Percentiles rank a stretch among this genome's conserved stretches.
phyloP scores from a whole-genome alignment of 306 rosid genomes.

The Sophora flavescens region DNA sequence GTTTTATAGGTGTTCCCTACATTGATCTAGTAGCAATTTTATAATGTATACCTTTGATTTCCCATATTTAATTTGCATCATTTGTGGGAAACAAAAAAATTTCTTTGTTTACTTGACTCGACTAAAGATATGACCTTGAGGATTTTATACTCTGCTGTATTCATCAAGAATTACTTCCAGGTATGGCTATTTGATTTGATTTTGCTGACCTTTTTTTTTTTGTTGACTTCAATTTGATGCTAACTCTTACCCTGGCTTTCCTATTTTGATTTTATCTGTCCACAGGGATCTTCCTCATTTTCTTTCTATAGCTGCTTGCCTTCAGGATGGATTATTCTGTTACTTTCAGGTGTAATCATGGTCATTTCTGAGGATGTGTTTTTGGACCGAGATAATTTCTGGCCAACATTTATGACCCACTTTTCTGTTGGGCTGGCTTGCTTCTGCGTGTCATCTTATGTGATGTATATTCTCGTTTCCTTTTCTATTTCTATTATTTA shows the following conservation, averaged over 20 bases:
- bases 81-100: slow-evolving; percentile 17
- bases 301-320: slow-evolving; percentile 85
- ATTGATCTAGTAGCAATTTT: slow-evolving; percentile 5
- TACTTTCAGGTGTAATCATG: slow-evolving; percentile 74
- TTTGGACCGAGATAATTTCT: slow-evolving; percentile 75
- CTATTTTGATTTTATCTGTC: slow-evolving; percentile 9
- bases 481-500: not conserved
- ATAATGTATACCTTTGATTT: slow-evolving; percentile 31
- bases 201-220: slow-evolving; percentile 1
- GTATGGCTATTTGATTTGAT: slow-evolving; percentile 55
- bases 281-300: slow-evolving; percentile 78
- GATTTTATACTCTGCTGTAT: slow-evolving; percentile 74
- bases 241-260: slow-evolving; percentile 37
- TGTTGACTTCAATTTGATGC: slow-evolving; percentile 11
- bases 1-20: not conserved
- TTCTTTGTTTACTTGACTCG: slow-evolving; percentile 65
- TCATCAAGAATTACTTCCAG: slow-evolving; percentile 83
- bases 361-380: slow-evolving; percentile 79
- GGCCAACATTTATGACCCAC: slow-evolving; percentile 73
- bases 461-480: slow-evolving; percentile 65
- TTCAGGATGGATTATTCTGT: slow-evolving; percentile 74
- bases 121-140: slow-evolving; percentile 86
- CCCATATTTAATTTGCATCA: slow-evolving; percentile 33
- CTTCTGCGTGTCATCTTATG: slow-evolving; percentile 72
- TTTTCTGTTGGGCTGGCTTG: slow-evolving; percentile 76